These are phyloP conservation scores for Colletotrichum theobromicola DNA, from an alignment of 2,329 filamentous ascomycete species.

Conservation along the genomic window DNA sequence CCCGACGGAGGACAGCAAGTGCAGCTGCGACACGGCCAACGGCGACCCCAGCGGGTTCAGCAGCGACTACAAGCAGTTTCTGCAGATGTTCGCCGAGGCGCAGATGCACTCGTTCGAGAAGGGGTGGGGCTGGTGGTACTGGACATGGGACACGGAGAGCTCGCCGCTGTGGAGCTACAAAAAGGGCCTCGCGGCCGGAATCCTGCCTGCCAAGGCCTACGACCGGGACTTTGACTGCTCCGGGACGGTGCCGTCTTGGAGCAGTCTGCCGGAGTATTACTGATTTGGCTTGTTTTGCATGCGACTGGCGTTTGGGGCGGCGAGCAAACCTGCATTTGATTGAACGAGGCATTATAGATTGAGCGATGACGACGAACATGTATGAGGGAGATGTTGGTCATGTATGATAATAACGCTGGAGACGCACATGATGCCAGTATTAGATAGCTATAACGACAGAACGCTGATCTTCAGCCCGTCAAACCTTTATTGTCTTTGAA, in stretches of 20 bases:
- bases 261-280: slow-evolving; percentile 56
- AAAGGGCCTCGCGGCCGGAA: slow-evolving; percentile 76
- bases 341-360: background rate
- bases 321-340: background rate
- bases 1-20: slow-evolving; percentile 68
- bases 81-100: slow-evolving; percentile 89
- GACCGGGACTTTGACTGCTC: slow-evolving; percentile 73
- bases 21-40: slow-evolving; percentile 79
- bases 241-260: slow-evolving; percentile 59
- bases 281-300: slow-evolving; percentile 20
- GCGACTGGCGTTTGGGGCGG: background rate
- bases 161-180: slow-evolving; percentile 93
- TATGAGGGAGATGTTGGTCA: background rate
- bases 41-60: slow-evolving; percentile 72
- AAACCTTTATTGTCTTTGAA: background rate
- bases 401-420: slow-evolving; percentile 6
- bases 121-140: slow-evolving; percentile 98
- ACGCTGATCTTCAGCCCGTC: background rate
- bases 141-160: slow-evolving; percentile 94
- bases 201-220: slow-evolving; percentile 79
- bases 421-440: background rate
- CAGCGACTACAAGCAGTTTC: slow-evolving; percentile 79
- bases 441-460: background rate
- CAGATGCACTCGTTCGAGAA: slow-evolving; percentile 96
- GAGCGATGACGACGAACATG: background rate